Conservation (phyloP, 148 eudicot genomes). For the Rhododendron ovatum region DNA sequence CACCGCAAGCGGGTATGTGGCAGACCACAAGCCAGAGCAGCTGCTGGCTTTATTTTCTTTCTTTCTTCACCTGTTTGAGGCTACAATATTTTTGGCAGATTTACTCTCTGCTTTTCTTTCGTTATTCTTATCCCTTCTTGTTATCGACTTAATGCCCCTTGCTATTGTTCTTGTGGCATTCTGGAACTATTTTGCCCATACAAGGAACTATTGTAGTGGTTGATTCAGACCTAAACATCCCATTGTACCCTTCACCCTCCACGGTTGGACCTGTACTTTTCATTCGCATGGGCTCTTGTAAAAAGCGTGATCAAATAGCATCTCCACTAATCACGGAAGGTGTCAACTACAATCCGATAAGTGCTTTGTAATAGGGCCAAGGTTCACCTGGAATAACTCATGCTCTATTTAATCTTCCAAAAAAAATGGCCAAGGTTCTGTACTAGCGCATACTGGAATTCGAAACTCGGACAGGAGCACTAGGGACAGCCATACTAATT, state of each 20-base stretch:
- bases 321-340: neutral
- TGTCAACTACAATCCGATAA: neutral
- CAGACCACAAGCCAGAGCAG: neutral
- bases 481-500: neutral
- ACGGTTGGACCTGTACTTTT: neutral
- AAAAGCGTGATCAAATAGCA: neutral
- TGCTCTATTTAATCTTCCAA: neutral
- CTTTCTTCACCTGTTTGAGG: neutral
- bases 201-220: neutral
- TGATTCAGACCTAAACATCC: neutral
- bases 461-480: neutral
- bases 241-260: neutral
- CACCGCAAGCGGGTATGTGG: neutral
- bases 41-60: neutral
- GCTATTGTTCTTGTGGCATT: neutral
- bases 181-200: neutral
- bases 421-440: neutral
- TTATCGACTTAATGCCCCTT: neutral
- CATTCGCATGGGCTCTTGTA: neutral
- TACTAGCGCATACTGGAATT: neutral
- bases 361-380: neutral
- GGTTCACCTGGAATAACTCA: neutral
- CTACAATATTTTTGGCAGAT: neutral
- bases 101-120: neutral
- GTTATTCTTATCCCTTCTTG: neutral